Base-by-base conservation (phyloP, 352 stramenopile species). In the Peronospora belbahrii region DNA sequence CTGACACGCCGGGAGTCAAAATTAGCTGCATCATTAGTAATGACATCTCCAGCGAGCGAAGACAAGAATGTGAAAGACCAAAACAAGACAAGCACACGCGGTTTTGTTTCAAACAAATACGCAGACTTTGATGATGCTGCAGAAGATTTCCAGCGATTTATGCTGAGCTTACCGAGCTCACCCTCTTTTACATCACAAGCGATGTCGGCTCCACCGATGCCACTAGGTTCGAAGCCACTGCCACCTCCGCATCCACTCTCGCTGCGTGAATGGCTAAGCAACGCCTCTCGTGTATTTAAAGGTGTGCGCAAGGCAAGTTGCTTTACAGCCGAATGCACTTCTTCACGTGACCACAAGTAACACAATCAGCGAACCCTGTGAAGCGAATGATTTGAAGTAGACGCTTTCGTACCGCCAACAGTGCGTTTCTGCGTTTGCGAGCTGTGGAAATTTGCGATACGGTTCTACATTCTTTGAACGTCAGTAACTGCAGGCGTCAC, bases 181-280 rank as follows among this genome's bases (percentile, higher is more conserved):
- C 44, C 60, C 14, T 65, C 53, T 23, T 72, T 70, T 41, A 55
- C 30, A 6, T 53, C 49, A 8, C 19, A 38, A 8, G 2, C 35
- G 27, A 25, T 30, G n/a, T 5, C 37, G 31, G 14, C 19, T n/a
- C 47, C 33, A 15, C 30, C 37, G 9, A 42, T 19, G 22, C 28
- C 38, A 13, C 28, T 52, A 30, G 42, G 32, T 13, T 56, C 27
- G 1, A 48, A 54, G 15, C 35, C 39, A 31, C 14, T 59, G 17
- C 47, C 61, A 34, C 39, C 42, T 7, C 17, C 53, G 34, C 42
- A 68, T 51, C 0, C 59, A 15, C 64, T 87, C 15, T 75, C 65
- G 24, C 52, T 91, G n/a, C 74, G 79, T 36, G 76, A 91, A 44
- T 91, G 80, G 80, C 47, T 88, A 10, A 84, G 65, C 43, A 85